These are phyloP conservation scores for Dittrichia graveolens DNA, from an alignment of 129 eudicot genomes.

Conservation along the genomic window DNA sequence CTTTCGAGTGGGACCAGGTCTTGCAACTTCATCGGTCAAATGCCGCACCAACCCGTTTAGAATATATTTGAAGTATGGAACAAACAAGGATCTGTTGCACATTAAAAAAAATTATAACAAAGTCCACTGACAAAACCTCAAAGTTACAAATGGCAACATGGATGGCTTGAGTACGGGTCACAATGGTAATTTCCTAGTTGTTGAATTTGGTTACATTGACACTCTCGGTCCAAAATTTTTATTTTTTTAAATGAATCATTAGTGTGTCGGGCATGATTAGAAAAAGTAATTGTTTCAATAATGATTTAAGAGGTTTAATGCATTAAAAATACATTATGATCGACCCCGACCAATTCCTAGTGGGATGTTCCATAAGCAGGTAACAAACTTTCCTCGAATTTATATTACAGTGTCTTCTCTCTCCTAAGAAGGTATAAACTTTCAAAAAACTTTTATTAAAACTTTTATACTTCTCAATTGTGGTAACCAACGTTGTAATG, in stretches of 20 bases:
- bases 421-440: no score
- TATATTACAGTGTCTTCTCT: no score
- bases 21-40: conserved; percentile 57
- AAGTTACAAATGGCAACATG: not conserved
- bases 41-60: conserved; percentile 68
- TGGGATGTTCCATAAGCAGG: not conserved
- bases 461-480: no score
- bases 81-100: conserved; percentile 67
- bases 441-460: no score
- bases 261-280: not conserved
- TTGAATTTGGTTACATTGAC: not conserved
- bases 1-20: conserved; percentile 47
- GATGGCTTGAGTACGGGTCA: not conserved
- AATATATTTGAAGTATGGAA: conserved; percentile 89
- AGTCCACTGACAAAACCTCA: not conserved
- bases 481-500: not conserved
- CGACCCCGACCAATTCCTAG: not conserved
- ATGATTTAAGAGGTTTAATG: not conserved
- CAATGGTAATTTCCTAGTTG: not conserved
- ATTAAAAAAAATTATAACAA: not conserved
- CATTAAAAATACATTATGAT: not conserved
- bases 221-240: not conserved
- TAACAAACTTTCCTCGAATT: no score
- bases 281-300: not conserved
- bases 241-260: not conserved